Conservation (phyloP, 208 protist species). For the Wallacemonas collosoma region DNA sequence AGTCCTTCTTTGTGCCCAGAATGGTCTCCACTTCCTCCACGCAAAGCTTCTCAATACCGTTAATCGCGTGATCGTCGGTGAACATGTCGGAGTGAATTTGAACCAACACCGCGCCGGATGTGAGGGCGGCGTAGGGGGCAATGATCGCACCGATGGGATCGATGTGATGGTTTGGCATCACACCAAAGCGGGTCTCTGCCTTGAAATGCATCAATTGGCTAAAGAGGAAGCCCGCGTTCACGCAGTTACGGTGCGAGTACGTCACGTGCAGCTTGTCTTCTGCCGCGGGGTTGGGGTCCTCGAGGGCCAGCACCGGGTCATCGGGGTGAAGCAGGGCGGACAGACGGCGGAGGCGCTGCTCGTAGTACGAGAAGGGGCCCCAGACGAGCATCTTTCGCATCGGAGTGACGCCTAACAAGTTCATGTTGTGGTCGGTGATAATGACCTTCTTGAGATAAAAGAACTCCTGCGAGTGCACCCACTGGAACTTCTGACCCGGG, state of each 20-base stretch:
- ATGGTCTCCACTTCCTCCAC: slow-evolving; percentile 88
- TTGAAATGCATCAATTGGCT: slow-evolving; percentile 79
- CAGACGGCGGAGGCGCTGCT: slow-evolving; percentile 88
- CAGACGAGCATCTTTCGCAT: slow-evolving; percentile 91
- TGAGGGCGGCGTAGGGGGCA: slow-evolving; percentile 86
- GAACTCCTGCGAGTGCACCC: slow-evolving; percentile 93
- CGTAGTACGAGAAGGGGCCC: slow-evolving; percentile 92
- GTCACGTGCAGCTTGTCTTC: slow-evolving; percentile 90
- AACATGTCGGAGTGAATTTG: slow-evolving; percentile 90
- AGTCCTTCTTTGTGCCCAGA: slow-evolving; percentile 77
- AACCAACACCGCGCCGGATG: slow-evolving; percentile 84
- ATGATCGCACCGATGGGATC: slow-evolving; percentile 86
- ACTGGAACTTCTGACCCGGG: slow-evolving; percentile 91
- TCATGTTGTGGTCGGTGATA: slow-evolving; percentile 94
- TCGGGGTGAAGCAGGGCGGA: slow-evolving; percentile 89
- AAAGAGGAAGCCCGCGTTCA: slow-evolving; percentile 90
- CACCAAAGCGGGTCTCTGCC: slow-evolving; percentile 87
- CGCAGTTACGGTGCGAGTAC: slow-evolving; percentile 89
- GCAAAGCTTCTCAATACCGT: slow-evolving; percentile 89
- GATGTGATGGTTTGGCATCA: slow-evolving; percentile 90
- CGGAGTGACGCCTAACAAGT: slow-evolving; percentile 85
- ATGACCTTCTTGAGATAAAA: slow-evolving; percentile 92
- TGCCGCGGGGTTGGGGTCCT: slow-evolving; percentile 76
- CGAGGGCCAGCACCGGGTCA: slow-evolving; percentile 86
- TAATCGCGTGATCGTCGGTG: slow-evolving; percentile 91